Evolutionary conservation across 371 early-diverging fungal species (phyloP), one percentile per base, ranked within the genome.

Genomic region (Rhizopus microsporus): DNA sequence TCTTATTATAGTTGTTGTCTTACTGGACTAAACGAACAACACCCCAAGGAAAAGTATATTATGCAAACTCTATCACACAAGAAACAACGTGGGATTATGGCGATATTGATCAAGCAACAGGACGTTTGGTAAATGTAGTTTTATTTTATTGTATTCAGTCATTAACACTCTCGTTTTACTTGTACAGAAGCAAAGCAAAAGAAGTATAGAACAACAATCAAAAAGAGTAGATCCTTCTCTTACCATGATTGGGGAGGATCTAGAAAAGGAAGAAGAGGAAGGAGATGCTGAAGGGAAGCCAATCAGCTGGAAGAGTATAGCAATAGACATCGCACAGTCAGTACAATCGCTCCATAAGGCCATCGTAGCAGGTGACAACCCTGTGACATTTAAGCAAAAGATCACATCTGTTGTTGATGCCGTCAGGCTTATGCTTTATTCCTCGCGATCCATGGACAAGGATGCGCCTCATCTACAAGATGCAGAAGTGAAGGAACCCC

Each of bases 371-470:
- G 23, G 23, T 23, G 23, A 23, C 23, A 23, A 23, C 23, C 23
- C 23, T 23, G 23, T 23, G 23, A 23, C 23, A 42, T 23, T 69
- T n/a, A 59, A 56, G 16, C 34, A 16, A 7, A 53, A 65, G 45
- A 63, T 59, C 1, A 40, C 74, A 3, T 54, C 67, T 12, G 81
- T 93, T 15, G 88, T 93, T 5, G 80, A 85, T 29, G 79, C 91
- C n/a, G 86, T 93, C 49, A 83, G 90, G 17, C 80, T 87, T 23
- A 89, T 97, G 89, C 77, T 97, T 31, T 86, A 86, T 42, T 82
- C 93, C 9, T 87, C 90, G 4, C 84, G 89, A 6, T 85, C 89
- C 0, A 71, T 88, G 7, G 84, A 84, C 10, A 81, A 81, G 40
- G 88, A 90, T 16, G 48, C 62, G 1, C 69, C 81, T 0, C 71